These are phyloP conservation scores for Fusarium newnesense DNA, from an alignment of 2,329 filamentous ascomycete species.

Conservation along the genomic window DNA sequence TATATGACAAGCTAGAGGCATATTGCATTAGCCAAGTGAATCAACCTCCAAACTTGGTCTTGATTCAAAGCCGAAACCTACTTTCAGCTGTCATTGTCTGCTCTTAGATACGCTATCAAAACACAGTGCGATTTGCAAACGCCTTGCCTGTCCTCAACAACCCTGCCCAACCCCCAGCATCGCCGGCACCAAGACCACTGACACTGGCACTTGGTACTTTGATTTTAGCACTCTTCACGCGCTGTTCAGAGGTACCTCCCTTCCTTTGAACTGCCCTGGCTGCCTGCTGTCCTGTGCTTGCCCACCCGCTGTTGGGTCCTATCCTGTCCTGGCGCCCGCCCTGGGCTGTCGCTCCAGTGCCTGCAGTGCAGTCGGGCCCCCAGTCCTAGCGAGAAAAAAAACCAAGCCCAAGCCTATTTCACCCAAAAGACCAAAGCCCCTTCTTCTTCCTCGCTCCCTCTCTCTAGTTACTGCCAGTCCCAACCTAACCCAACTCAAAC, in stretches of 20 bases:
- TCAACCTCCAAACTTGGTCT: conserved; percentile 4
- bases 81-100: conserved; percentile 23
- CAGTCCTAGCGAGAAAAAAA: conserved; percentile 32
- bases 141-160: conserved; percentile 27
- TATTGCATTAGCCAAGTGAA: neutral
- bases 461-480: conserved; percentile 31
- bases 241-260: conserved; percentile 21
- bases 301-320: conserved; percentile 29
- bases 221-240: neutral
- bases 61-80: conserved; percentile 14
- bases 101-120: conserved; percentile 19
- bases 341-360: conserved; percentile 23
- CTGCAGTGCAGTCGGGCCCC: neutral
- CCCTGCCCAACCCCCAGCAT: conserved; percentile 37
- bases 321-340: conserved; percentile 27
- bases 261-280: conserved; percentile 12
- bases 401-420: conserved; percentile 37
- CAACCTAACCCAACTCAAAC: conserved; percentile 26
- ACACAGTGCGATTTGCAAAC: conserved; percentile 35
- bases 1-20: neutral
- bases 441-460: conserved; percentile 35
- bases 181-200: conserved; percentile 6
- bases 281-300: conserved; percentile 30
- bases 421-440: conserved; percentile 41
- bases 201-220: conserved; percentile 33